phyloP scores from a whole-genome alignment of 2,329 filamentous ascomycete genomes.

The Penicillium brasilianum region DNA sequence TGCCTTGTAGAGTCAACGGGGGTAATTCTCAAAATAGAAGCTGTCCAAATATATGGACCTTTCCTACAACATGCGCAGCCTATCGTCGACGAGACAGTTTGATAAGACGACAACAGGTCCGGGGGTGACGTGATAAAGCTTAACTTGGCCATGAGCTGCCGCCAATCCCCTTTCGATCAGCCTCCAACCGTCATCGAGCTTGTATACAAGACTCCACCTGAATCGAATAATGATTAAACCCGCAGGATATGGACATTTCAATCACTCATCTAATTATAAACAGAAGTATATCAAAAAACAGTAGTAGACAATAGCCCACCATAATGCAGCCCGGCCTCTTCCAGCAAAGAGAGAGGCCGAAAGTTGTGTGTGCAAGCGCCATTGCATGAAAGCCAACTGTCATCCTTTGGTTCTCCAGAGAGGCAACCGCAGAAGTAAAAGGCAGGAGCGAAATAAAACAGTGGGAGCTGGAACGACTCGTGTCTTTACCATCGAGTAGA shows the following conservation, averaged over 20 bases:
- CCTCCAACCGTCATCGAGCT: not conserved
- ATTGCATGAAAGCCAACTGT: not conserved
- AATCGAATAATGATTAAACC: not conserved
- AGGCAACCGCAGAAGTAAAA: not conserved
- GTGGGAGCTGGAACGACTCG: not conserved
- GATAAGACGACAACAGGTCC: not conserved
- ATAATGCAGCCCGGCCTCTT: constrained; percentile 8
- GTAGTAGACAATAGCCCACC: constrained; percentile 11
- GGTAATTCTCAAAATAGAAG: not conserved
- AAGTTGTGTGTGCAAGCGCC: constrained; percentile 8
- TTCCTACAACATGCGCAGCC: not conserved
- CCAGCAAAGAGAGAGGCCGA: constrained; percentile 1
- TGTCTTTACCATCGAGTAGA: constrained; percentile 7
- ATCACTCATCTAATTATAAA: constrained; percentile 29
- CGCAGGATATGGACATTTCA: constrained; percentile 19
- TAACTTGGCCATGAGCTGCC: not conserved
- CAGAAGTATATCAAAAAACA: constrained; percentile 16
- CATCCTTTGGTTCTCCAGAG: not conserved
- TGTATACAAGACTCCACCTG: not conserved
- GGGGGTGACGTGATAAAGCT: not conserved
- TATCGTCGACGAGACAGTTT: not conserved
- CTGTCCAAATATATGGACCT: no score
- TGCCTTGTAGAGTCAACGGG: not conserved
- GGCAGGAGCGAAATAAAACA: not conserved
- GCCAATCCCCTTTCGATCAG: not conserved